These are phyloP conservation scores for Globisporangium apiculatum DNA, from an alignment of 352 stramenopile genomes.

Conservation along the genomic window DNA sequence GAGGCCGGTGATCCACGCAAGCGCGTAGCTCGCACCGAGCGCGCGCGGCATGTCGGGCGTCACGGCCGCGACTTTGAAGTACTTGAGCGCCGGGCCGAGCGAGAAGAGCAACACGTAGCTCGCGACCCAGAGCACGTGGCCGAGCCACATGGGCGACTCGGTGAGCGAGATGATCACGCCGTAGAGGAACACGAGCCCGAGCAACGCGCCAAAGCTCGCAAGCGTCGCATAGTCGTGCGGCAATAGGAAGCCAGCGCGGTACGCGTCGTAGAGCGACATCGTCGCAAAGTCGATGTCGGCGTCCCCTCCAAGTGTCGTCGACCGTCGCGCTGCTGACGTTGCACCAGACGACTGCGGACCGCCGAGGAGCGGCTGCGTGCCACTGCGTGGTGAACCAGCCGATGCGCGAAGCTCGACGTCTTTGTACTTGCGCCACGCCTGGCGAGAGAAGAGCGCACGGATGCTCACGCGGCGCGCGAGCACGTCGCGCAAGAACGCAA, in stretches of 20 bases:
- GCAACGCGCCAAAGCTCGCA: constrained; percentile 40
- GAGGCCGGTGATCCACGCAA: constrained; percentile 66
- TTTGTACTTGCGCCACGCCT: constrained; percentile 55
- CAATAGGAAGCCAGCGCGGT: constrained; percentile 56
- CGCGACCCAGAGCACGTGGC: constrained; percentile 64
- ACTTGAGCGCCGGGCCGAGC: constrained; percentile 66
- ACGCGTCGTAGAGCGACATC: constrained; percentile 74
- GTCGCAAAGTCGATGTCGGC: constrained; percentile 47
- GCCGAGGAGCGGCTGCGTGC: constrained; percentile 12
- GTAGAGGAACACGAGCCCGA: constrained; percentile 61
- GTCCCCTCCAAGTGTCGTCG: constrained; percentile 11
- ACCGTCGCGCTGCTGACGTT: constrained; percentile 7
- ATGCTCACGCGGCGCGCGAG: constrained; percentile 24
- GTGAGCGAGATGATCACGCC: constrained; percentile 57
- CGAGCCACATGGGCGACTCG: constrained; percentile 57
- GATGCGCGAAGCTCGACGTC: constrained; percentile 22
- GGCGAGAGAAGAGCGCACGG: constrained; percentile 33
- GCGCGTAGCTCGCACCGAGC: constrained; percentile 38
- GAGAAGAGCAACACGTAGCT: constrained; percentile 65
- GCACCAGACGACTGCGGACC: not conserved
- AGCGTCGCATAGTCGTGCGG: constrained; percentile 74
- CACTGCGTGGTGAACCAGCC: constrained; percentile 8
- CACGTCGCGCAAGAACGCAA: constrained; percentile 31
- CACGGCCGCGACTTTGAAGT: constrained; percentile 57
- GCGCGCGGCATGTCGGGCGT: constrained; percentile 52